Evolutionary conservation across 257 asterid genomes (phyloP).

Genomic region (Thymus mandschuricus): DNA sequence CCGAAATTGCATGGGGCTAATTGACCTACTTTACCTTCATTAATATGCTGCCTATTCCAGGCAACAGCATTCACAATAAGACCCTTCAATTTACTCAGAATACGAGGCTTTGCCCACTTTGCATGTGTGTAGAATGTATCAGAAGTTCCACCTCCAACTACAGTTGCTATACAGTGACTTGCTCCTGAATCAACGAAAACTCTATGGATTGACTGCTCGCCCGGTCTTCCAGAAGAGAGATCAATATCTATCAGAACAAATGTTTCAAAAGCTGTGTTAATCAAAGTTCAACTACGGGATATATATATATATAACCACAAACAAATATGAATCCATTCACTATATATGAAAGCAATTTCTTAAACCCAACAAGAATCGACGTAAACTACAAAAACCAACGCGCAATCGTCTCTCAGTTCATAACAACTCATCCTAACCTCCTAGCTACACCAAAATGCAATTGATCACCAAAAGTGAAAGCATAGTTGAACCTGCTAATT

Average conservation of each 20-base stretch:
- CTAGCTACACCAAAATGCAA: background rate
- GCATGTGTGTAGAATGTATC: conserved; percentile 92
- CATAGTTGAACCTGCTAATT: no score
- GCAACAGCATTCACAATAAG: conserved; percentile 81
- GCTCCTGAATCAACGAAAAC: conserved; percentile 98
- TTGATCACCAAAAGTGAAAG: no score
- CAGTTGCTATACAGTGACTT: conserved; percentile 89
- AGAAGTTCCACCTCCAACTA: conserved; percentile 87
- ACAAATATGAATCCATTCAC: background rate
- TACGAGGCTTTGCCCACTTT: conserved; percentile 93
- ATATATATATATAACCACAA: background rate
- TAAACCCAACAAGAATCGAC: conserved; percentile 18
- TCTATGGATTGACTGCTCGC: conserved; percentile 88
- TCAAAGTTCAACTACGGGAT: background rate
- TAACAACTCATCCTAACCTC: background rate
- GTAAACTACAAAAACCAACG: conserved; percentile 14
- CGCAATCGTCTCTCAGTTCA: background rate
- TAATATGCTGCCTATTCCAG: conserved; percentile 90
- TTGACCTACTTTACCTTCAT: conserved; percentile 64
- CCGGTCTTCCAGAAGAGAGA: conserved; percentile 87
- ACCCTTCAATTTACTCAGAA: conserved; percentile 78
- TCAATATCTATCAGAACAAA: conserved; percentile 66
- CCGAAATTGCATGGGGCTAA: conserved; percentile 4
- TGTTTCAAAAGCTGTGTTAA: conserved; percentile 5
- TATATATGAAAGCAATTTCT: conserved; percentile 9